Evolutionary conservation across 345 rosid genomes (phyloP), one percentile per base, ranked within the genome.

Genomic region (Lepidium didymum): DNA sequence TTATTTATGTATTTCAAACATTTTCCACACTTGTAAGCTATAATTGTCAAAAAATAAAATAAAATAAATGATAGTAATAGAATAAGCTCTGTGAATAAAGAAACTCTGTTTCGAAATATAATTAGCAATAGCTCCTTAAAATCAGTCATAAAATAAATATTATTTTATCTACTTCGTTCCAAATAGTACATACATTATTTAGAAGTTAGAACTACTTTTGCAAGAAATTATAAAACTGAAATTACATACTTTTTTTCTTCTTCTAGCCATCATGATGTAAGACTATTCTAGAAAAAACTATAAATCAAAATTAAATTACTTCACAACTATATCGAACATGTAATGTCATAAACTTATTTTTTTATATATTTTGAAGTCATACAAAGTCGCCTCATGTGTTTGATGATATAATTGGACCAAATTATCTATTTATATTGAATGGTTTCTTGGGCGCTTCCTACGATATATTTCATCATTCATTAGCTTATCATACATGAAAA

Each of bases 191-290:
- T 12, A 40, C 43, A 40, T 12, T n/a, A 40, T 5, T 13, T 41
- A 5, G 44, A 45, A 40, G 1, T 13, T 41, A 5, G 44, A 45
- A 0, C 18, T 45, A 8, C 4, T 16, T 45, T 8, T 8, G 18
- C 12, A 16, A 2, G 4, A 16, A 16, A 16, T 1, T 45, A 45
- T 27, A 16, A 9, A 42, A 45, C 50, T 8, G 11, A 18, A 8
- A 0, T 45, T 45, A 29, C 33, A 8, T 5, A 23, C 21, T 36
- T 36, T 43, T 19, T 56, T 56, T 23, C 36, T 56, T 29, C 12
- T 56, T 56, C 27, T 13, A 19, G 62, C 62, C 62, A 11, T 25
- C 46, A 57, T 57, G 62, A 57, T 57, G 62, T 13, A 56, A 57
- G 46, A 19, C 14, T n/a, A 10, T 38, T 57, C 62, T 38, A 37